Evolutionary conservation across 1,284 basidiomycete genomes (phyloP), one percentile per base, ranked within the genome.

Genomic region (Cryptococcus jaspeensis): DNA sequence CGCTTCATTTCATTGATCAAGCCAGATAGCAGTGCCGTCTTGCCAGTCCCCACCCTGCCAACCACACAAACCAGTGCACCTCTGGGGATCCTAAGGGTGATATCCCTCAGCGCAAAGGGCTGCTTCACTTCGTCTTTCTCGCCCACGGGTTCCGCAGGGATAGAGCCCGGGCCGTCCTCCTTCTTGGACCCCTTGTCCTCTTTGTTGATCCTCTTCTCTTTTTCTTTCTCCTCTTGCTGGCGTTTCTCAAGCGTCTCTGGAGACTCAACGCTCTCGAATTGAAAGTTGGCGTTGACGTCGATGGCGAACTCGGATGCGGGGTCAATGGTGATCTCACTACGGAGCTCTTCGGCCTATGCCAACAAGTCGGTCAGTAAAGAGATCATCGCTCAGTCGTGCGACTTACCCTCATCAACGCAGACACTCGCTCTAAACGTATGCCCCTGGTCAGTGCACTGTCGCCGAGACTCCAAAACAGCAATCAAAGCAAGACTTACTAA

Each of bases 1-100:
- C 82, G 82, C 42, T 84, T 80, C 88, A 91, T 90, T 73, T 92
- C 89, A 3, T 88, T 87, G 37, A 91, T 83, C 56, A 89, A 64
- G 0, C 82, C 84, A 63, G 86, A 83, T 4, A 88, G 71, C 28
- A 92, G 75, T 2, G 87, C 88, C 1, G 64, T 64, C 53, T 76
- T 76, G 20, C 75, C 73, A 1, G 60, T 58, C 1, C 75, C 75
- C 6, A 76, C 67, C 9, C 67, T 45, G 0, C 75, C 75, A 0
- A 74, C 64, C 15, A 76, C 54, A 39, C 67, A 70, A 0, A 70
- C 69, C 16, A 76, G 52, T 1, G 64, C 44, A 1, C 67, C 67
- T 66, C 36, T 6, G n/a, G 56, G 56, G 4, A 58, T 54, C 22
- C 41, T 52, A 20, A 58, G 3, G 16, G 50, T 52, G 28, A 58